A percentile compares a stretch with the other conserved stretches of the same genome.
Evolutionary conservation across 805 yeast species (phyloP).

Genomic region (Kuraishia cidri): DNA sequence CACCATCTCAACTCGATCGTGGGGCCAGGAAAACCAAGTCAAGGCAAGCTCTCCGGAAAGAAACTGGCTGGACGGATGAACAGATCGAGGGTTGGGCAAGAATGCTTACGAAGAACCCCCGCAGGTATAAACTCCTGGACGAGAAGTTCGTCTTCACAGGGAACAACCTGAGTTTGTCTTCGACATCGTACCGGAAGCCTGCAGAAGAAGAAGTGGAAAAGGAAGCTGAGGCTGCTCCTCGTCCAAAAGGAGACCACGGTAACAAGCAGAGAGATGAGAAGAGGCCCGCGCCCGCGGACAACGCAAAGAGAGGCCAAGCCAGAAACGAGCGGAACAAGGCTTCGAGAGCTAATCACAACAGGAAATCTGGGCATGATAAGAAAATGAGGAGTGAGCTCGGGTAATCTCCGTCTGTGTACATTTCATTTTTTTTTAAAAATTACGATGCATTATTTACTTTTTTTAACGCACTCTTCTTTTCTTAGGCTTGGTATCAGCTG

Average conservation of each 20-base stretch:
- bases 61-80: constrained; percentile 74
- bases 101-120: constrained; percentile 60
- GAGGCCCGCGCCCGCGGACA: constrained; percentile 1
- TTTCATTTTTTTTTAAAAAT: background rate
- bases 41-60: constrained; percentile 41
- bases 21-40: constrained; percentile 37
- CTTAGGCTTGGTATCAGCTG: constrained; percentile 20
- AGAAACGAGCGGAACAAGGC: constrained; percentile 50
- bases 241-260: constrained; percentile 1
- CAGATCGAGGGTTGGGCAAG: constrained; percentile 92
- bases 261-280: constrained; percentile 3
- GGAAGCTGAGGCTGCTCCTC: constrained; percentile 4
- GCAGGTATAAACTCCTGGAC: constrained; percentile 52
- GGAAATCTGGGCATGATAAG: constrained; percentile 54
- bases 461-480: no score
- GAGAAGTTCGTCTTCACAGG: constrained; percentile 41
- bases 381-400: constrained; percentile 26
- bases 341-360: constrained; percentile 51
- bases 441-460: background rate
- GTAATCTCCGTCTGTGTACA: background rate
- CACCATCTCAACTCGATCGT: constrained; percentile 39
- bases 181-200: constrained; percentile 11
- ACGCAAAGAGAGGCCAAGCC: constrained; percentile 24
- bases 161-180: constrained; percentile 10
- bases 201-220: constrained; percentile 4